Conservation (phyloP, 306 rosid species). For the Oemleria cerasiformis region DNA sequence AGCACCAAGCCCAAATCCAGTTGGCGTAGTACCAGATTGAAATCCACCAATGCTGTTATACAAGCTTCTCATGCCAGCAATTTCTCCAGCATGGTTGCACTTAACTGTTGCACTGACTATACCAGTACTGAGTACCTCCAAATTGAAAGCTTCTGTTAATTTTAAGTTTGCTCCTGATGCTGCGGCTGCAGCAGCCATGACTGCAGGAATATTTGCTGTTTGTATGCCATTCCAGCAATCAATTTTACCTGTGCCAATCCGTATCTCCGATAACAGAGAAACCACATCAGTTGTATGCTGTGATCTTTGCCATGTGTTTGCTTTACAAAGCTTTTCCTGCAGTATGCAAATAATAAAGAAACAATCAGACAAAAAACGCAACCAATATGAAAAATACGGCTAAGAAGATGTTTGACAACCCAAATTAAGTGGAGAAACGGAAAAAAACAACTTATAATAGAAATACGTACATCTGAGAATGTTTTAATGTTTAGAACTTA, state of each 20-base stretch:
- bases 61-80: constrained; percentile 98
- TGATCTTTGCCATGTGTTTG: constrained; percentile 91
- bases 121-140: constrained; percentile 96
- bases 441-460: not conserved
- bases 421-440: not conserved
- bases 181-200: constrained; percentile 96
- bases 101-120: constrained; percentile 82
- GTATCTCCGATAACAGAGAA: constrained; percentile 87
- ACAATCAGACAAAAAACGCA: constrained; percentile 22
- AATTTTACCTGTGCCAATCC: constrained; percentile 87
- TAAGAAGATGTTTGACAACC: not conserved
- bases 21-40: constrained; percentile 53
- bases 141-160: constrained; percentile 80
- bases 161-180: constrained; percentile 92
- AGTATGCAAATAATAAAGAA: constrained; percentile 19
- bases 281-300: constrained; percentile 91
- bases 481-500: not conserved
- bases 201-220: constrained; percentile 92
- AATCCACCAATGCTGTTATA: constrained; percentile 97
- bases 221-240: constrained; percentile 77
- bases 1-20: constrained; percentile 72
- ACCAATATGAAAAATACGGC: not conserved
- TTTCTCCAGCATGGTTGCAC: constrained; percentile 97
- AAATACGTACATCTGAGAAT: not conserved
- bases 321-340: constrained; percentile 94